phyloP scores from a whole-genome alignment of 192 early-diverging fungal species.

The Phlyctochytrium planicorne region DNA sequence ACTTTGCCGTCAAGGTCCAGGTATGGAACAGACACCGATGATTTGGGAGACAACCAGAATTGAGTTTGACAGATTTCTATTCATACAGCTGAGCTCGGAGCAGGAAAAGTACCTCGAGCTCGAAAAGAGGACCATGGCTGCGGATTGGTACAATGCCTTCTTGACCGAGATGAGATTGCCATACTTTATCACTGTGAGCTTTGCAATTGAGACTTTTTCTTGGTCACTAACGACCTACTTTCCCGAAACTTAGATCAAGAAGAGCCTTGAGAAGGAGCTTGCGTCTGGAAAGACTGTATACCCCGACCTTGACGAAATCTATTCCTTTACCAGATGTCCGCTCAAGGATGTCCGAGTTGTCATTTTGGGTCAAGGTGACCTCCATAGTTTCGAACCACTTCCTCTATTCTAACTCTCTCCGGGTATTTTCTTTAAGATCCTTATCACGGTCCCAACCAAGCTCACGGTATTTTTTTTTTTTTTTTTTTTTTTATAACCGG shows the following conservation, averaged over 20 bases:
- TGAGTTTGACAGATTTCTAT: not conserved
- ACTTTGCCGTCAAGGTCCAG: not conserved
- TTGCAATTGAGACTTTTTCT: not conserved
- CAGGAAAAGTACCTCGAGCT: conserved; percentile 15
- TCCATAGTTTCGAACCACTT: not conserved
- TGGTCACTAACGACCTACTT: too few relatives aligned
- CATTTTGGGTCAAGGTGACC: conserved; percentile 88
- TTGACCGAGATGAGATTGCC: conserved; percentile 34
- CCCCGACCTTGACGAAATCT: conserved; percentile 73
- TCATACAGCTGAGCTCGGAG: not conserved
- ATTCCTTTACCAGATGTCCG: conserved; percentile 72
- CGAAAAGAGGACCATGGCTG: conserved; percentile 61
- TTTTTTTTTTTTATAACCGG: conserved; percentile 11
- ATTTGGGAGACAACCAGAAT: not conserved
- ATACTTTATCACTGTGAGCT: conserved; percentile 31
- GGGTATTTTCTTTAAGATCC: conserved; percentile 63
- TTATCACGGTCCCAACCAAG: conserved; percentile 76
- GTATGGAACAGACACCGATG: too few relatives aligned
- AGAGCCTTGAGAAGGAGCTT: conserved; percentile 61
- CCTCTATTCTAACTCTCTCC: not conserved
- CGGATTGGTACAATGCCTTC: conserved; percentile 54
- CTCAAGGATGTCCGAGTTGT: conserved; percentile 75
- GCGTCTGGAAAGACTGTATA: conserved; percentile 57
- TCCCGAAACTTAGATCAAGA: conserved; percentile 57
- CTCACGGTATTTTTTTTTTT: too few relatives aligned